Evolutionary conservation across 768 basidiomycete species (phyloP).

Genomic region (Suillus subluteus): DNA sequence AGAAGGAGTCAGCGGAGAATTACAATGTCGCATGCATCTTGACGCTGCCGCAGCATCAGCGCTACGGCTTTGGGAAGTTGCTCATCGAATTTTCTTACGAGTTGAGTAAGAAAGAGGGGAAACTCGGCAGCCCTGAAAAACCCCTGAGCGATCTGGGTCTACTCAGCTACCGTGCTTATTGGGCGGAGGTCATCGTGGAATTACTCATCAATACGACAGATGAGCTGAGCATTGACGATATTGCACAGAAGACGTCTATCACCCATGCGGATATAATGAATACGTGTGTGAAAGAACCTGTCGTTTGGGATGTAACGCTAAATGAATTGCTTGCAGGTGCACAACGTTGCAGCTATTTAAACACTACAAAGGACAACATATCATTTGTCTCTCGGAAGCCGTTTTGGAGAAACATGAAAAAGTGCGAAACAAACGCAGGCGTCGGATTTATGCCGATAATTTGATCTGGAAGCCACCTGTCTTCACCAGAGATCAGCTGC

Average conservation of each 20-base stretch:
- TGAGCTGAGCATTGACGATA: constrained; percentile 93
- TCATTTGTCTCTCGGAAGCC: constrained; percentile 89
- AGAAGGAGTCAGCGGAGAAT: constrained; percentile 96
- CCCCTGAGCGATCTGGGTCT: constrained; percentile 94
- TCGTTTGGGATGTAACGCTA: constrained; percentile 16
- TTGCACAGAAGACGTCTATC: constrained; percentile 93
- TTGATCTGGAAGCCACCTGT: constrained; percentile 96
- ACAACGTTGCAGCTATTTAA: constrained; percentile 94
- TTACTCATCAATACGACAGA: constrained; percentile 70
- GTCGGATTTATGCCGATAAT: constrained; percentile 76
- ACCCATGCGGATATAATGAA: constrained; percentile 97
- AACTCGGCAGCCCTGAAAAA: constrained; percentile 97
- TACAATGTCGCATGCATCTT: constrained; percentile 99
- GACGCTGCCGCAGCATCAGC: constrained; percentile 97
- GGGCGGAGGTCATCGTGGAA: constrained; percentile 96
- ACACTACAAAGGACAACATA: constrained; percentile 93
- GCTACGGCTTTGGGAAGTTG: constrained; percentile 92
- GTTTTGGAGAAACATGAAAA: constrained; percentile 92
- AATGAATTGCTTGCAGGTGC: constrained; percentile 57
- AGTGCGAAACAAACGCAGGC: constrained; percentile 73
- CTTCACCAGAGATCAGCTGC: constrained; percentile 86
- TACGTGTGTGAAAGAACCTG: constrained; percentile 69
- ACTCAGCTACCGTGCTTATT: constrained; percentile 92
- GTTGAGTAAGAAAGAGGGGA: constrained; percentile 93
- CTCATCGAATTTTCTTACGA: constrained; percentile 99